Base-by-base conservation (phyloP, 2,329 filamentous ascomycete species). In the Didymella exigua region DNA sequence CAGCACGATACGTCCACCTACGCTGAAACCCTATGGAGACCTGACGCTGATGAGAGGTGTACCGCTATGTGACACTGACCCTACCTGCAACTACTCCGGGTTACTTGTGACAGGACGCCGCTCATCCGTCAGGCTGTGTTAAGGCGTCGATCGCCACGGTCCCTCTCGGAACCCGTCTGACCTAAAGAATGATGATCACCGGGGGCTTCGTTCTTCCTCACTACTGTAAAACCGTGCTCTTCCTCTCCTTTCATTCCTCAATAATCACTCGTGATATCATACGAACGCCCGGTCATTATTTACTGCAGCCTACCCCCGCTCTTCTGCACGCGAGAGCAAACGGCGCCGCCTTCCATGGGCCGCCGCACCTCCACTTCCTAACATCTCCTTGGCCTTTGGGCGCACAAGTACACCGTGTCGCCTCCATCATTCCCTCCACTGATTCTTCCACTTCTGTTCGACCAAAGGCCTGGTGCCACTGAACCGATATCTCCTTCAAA, bases 171-270 rank as follows among this genome's bases (percentile, higher is more conserved):
- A 49, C 52, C 52, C 51, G 51, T 49, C 51, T 49, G 51, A 49
- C 49, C 52, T 47, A 47, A 56, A 56, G 46, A 56, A 56, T 56
- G 47, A 56, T 56, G 53, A 56, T 56, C 53, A 38, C 43, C 53
- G 47, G 42, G 40, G 46, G 41, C 47, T 51, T 56, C 47, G 36
- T 45, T 46, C 47, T 42, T 49, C 43, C 43, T 42, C 53, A 46
- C 24, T 37, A 46, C 24, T 37, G 41, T 51, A 51, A 56, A 56
- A 56, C 36, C 53, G 47, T 37, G 47, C 42, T 42, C 14, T 37
- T 43, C 53, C 47, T 50, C 53, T 56, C 47, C 37, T 47, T 47
- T 37, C 53, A 51, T 50, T 51, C 47, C 46, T 50, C 53, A 55
- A 51, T 33, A 55, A 51, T 33, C 30, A 46, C 53, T 43, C 47